These are phyloP conservation scores for Globisporangium echinulatum DNA, from an alignment of 352 stramenopile genomes.

Conservation along the genomic window DNA sequence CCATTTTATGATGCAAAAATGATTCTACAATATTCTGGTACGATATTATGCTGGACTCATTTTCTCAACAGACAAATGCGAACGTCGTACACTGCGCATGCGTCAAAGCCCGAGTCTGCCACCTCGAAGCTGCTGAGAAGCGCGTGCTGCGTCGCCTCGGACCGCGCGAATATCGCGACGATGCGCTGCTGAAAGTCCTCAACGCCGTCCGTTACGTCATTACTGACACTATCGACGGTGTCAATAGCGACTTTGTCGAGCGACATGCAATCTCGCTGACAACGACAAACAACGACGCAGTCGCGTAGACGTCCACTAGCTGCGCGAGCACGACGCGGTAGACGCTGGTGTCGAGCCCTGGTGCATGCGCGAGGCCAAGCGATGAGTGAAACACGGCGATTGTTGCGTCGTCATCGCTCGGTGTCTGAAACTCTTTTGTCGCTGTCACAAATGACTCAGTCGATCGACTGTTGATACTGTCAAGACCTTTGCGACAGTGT, in stretches of 20 bases:
- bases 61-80: background rate
- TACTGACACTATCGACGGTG: background rate
- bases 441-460: conserved; percentile 19
- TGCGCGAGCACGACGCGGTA: conserved; percentile 45
- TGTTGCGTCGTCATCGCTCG: conserved; percentile 4
- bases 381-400: conserved; percentile 38
- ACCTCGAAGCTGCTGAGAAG: conserved; percentile 47
- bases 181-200: conserved; percentile 44
- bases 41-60: too few relatives aligned
- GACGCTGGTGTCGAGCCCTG: conserved; percentile 41
- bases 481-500: conserved; percentile 5
- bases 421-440: conserved; percentile 3
- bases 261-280: conserved; percentile 51
- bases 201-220: conserved; percentile 13
- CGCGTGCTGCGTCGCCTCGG: conserved; percentile 32
- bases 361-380: conserved; percentile 20
- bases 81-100: conserved; percentile 49
- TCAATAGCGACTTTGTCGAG: conserved; percentile 7
- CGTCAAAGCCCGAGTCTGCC: conserved; percentile 46
- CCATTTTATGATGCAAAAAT: too few relatives aligned
- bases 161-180: conserved; percentile 45
- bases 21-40: too few relatives aligned
- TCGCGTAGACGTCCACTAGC: conserved; percentile 34
- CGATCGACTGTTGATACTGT: conserved; percentile 8
- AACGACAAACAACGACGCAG: conserved; percentile 31